Evolutionary conservation across 1,284 basidiomycete species (phyloP).

Genomic region (Flammula alnicola): DNA sequence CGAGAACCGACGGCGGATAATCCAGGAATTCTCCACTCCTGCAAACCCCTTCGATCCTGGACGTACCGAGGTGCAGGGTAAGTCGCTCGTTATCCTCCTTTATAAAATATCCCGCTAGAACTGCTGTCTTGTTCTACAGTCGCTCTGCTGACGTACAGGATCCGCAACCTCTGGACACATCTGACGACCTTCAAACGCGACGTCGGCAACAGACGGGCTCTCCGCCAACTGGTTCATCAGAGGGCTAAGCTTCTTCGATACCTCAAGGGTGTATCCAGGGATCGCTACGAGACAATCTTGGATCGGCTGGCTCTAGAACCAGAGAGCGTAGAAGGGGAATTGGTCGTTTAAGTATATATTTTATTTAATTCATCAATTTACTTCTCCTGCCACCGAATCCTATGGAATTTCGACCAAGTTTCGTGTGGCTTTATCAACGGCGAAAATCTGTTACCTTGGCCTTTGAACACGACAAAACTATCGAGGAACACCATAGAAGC

Average conservation of each 20-base stretch:
- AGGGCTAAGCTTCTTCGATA: conserved; percentile 87
- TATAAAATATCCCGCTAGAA: neutral
- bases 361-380: neutral
- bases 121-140: conserved; percentile 62
- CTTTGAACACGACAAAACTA: no score
- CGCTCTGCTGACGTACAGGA: conserved; percentile 85
- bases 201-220: conserved; percentile 74
- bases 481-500: no score
- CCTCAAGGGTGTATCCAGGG: conserved; percentile 67
- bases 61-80: conserved; percentile 87
- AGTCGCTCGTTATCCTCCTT: conserved; percentile 28
- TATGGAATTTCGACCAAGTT: no score
- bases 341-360: conserved; percentile 20
- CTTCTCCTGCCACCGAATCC: neutral
- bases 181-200: conserved; percentile 75
- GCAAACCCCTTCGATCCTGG: conserved; percentile 80
- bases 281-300: conserved; percentile 78
- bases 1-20: conserved; percentile 84
- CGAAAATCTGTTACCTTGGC: no score
- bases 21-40: conserved; percentile 77
- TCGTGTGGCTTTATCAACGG: no score
- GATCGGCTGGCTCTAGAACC: conserved; percentile 79
- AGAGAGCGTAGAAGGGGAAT: conserved; percentile 86
- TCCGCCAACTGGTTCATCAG: conserved; percentile 81
- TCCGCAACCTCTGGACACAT: conserved; percentile 84